Percentiles rank a stretch among this genome's conserved stretches.
phyloP scores from a whole-genome alignment of 495 filamentous ascomycete species.

The Endocarpon pusillum region DNA sequence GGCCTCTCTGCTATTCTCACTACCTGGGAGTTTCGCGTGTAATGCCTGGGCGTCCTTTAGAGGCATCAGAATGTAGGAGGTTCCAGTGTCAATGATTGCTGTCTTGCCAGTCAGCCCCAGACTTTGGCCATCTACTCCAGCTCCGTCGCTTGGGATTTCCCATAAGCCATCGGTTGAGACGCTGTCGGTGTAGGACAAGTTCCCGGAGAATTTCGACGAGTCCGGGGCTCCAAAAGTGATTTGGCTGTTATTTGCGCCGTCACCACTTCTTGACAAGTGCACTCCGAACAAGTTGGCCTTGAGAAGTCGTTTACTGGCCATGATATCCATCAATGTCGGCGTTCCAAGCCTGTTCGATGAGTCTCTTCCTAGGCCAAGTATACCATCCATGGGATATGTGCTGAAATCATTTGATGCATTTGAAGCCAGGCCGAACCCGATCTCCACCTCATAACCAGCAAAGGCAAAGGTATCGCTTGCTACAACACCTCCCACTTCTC shows the following conservation, averaged over 20 bases:
- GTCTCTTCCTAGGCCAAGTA: slow-evolving; percentile 52
- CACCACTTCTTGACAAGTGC: slow-evolving; percentile 42
- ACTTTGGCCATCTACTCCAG: slow-evolving; percentile 34
- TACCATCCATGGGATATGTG: slow-evolving; percentile 73
- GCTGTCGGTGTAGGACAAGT: slow-evolving; percentile 43
- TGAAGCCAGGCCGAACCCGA: slow-evolving; percentile 53
- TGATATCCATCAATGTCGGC: slow-evolving; percentile 44
- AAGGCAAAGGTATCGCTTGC: slow-evolving; percentile 47
- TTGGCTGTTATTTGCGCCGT: slow-evolving; percentile 51
- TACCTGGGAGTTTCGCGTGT: slow-evolving; percentile 47
- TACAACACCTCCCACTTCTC: slow-evolving; percentile 43
- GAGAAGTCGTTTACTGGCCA: slow-evolving; percentile 40
- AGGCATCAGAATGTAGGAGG: slow-evolving; percentile 55
- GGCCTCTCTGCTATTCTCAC: slow-evolving; percentile 31
- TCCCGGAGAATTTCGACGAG: slow-evolving; percentile 41
- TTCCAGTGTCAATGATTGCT: slow-evolving; percentile 69
- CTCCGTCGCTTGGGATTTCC: slow-evolving; percentile 51
- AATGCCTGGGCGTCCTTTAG: slow-evolving; percentile 43
- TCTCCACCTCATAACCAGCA: slow-evolving; percentile 39
- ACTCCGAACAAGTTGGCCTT: slow-evolving; percentile 49
- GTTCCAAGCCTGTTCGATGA: slow-evolving; percentile 24
- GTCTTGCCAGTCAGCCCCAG: slow-evolving; percentile 26
- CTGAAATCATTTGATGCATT: slow-evolving; percentile 49
- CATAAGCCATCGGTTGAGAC: slow-evolving; percentile 34
- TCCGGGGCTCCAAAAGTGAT: slow-evolving; percentile 62